Evolutionary conservation across 129 eudicot species (phyloP).

Genomic region (Lactuca saligna): DNA sequence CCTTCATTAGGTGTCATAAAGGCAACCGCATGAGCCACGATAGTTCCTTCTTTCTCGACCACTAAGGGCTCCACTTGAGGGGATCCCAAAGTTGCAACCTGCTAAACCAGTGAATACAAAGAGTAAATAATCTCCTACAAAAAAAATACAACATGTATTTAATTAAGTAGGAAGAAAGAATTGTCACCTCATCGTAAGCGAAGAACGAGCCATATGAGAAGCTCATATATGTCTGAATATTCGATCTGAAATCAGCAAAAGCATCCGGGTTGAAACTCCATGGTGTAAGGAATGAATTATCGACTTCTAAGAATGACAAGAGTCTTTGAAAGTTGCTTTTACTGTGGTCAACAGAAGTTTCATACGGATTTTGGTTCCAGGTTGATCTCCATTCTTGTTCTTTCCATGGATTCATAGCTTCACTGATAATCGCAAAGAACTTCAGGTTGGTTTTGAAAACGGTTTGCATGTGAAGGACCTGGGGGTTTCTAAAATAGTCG

Average conservation of each 20-base stretch:
- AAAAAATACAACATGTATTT: too few species aligned
- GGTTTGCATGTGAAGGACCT: background rate
- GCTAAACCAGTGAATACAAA: too few species aligned
- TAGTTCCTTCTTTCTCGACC: too few species aligned
- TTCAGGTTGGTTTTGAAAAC: background rate
- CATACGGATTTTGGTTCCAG: background rate
- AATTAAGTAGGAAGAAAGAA: too few species aligned
- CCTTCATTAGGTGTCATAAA: too few species aligned
- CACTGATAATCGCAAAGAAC: background rate
- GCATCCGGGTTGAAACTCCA: conserved; percentile 21
- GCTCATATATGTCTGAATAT: background rate
- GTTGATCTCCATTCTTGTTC: background rate
- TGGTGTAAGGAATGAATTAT: conserved; percentile 14
- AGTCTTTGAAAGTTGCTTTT: background rate
- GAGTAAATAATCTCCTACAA: too few species aligned
- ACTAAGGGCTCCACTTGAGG: too few species aligned
- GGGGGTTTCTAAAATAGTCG: background rate
- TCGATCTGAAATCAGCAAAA: background rate
- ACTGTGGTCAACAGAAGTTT: background rate
- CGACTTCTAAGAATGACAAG: conserved; percentile 17
- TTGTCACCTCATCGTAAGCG: conserved; percentile 10
- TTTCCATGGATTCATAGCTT: background rate
- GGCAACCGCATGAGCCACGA: too few species aligned
- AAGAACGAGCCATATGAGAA: conserved; percentile 19
- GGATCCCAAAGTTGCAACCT: too few species aligned